phyloP scores from a whole-genome alignment of 306 rosid genomes.

The Mimosa bimucronata region DNA sequence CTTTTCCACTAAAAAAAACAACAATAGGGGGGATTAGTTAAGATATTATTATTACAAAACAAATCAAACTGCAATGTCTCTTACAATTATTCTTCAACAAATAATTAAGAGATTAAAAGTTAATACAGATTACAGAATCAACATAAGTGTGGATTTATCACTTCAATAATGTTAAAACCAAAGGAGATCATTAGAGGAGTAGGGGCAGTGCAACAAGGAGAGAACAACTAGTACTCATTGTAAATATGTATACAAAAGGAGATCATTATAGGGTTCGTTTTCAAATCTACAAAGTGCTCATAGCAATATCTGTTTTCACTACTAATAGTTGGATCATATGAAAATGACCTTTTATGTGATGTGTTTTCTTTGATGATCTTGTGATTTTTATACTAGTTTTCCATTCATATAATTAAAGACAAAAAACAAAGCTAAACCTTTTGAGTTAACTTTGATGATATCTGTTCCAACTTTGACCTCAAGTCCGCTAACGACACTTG shows the following conservation, averaged over 20 bases:
- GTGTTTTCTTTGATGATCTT: neutral
- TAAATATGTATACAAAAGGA: too few relatives aligned
- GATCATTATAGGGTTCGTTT: too few relatives aligned
- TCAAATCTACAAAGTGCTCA: too few relatives aligned
- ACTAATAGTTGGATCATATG: neutral
- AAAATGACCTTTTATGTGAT: neutral
- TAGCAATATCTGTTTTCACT: neutral
- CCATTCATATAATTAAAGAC: too few relatives aligned
- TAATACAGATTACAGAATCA: slow-evolving; percentile 29
- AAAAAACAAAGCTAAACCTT: too few relatives aligned
- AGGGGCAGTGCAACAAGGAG: slow-evolving; percentile 11
- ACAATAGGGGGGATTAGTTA: slow-evolving; percentile 30
- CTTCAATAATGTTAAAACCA: neutral
- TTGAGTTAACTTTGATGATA: too few relatives aligned
- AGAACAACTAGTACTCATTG: too few relatives aligned
- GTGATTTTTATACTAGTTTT: neutral
- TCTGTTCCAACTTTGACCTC: too few relatives aligned
- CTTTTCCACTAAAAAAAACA: too few relatives aligned
- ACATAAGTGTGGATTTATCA: neutral
- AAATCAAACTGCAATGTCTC: neutral
- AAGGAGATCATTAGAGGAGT: neutral
- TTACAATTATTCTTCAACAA: slow-evolving; percentile 22
- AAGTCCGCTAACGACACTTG: neutral
- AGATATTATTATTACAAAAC: neutral
- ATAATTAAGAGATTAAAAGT: slow-evolving; percentile 4